Evolutionary conservation across 768 basidiomycete species (phyloP).

Genomic region (Tephrocybe rancida): DNA sequence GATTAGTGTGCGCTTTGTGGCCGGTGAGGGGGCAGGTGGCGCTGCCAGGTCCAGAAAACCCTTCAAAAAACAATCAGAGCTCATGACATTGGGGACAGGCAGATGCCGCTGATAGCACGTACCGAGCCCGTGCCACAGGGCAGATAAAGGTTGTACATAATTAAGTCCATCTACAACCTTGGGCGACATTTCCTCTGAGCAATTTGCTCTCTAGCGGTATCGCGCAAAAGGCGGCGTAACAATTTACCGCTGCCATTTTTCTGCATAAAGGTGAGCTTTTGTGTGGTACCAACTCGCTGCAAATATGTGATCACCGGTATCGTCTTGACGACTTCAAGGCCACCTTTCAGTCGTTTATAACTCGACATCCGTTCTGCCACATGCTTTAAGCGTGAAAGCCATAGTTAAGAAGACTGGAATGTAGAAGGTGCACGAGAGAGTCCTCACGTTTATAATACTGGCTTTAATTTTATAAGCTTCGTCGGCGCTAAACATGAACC

Average conservation of each 20-base stretch:
- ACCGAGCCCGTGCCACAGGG: too few species aligned
- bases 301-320: conserved; percentile 28
- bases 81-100: too few species aligned
- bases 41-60: too few species aligned
- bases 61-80: too few species aligned
- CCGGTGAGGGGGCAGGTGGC: too few species aligned
- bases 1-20: too few species aligned
- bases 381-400: conserved; percentile 31
- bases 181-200: conserved; percentile 12
- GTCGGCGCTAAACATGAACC: conserved; percentile 24
- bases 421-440: neutral
- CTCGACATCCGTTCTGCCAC: conserved; percentile 48
- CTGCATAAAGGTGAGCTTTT: conserved; percentile 15
- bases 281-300: neutral
- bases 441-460: conserved; percentile 44
- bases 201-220: conserved; percentile 18
- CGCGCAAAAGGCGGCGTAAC: conserved; percentile 44
- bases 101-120: too few species aligned
- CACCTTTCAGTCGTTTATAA: conserved; percentile 54
- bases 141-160: too few species aligned
- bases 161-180: conserved; percentile 5
- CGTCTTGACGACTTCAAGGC: conserved; percentile 36
- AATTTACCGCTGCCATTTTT: conserved; percentile 63
- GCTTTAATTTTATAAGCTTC: conserved; percentile 34
- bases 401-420: neutral